phyloP scores from a whole-genome alignment of 2,329 filamentous ascomycete genomes.

The Hypoxylon sp. region DNA sequence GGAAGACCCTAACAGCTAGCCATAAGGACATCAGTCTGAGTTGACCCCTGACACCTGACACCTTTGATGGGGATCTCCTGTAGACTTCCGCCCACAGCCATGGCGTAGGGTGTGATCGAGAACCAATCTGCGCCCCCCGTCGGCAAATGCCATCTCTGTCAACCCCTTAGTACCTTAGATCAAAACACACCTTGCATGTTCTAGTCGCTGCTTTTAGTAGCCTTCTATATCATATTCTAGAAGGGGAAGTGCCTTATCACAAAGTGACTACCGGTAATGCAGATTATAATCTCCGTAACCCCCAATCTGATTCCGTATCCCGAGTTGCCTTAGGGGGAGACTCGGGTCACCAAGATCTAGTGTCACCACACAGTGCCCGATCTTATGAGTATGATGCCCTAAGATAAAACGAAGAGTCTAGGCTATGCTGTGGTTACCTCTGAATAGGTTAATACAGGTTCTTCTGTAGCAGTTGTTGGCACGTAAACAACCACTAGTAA shows the following conservation, averaged over 20 bases:
- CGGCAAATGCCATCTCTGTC: conserved; percentile 33
- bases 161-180: conserved; percentile 10
- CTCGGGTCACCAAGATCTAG: conserved; percentile 16
- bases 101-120: conserved; percentile 37
- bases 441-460: conserved; percentile 5
- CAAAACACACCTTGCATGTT: conserved; percentile 10
- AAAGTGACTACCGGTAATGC: too few species aligned
- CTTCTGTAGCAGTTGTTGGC: conserved; percentile 4
- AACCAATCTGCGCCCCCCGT: conserved; percentile 26
- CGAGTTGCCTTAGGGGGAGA: conserved; percentile 1
- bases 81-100: conserved; percentile 5
- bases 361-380: conserved; percentile 21
- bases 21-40: neutral
- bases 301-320: conserved; percentile 7
- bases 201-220: conserved; percentile 32
- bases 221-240: neutral
- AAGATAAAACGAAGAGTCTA: conserved; percentile 9
- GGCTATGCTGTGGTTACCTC: conserved; percentile 2
- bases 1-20: neutral
- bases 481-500: conserved; percentile 17
- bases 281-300: neutral
- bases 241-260: conserved; percentile 8
- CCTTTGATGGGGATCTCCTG: conserved; percentile 18
- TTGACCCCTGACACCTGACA: neutral
- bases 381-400: neutral